Evolutionary conservation across 2,329 filamentous ascomycete genomes (phyloP).

Genomic region (Scytalidium lignicola): DNA sequence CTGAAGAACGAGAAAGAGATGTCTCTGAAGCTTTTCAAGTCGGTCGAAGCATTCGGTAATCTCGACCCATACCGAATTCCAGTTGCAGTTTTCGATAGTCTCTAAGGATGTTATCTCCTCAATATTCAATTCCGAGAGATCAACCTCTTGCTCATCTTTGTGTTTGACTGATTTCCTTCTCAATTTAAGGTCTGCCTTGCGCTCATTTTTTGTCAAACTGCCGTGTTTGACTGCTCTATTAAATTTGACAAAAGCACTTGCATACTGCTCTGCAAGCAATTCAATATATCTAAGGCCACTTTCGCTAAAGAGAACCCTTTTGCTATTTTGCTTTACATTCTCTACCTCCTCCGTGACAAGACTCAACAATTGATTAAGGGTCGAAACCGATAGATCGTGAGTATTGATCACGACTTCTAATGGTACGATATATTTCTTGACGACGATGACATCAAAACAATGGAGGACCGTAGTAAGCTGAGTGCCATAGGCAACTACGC

Average conservation of each 20-base stretch:
- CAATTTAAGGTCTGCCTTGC: conserved; percentile 9
- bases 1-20: conserved; percentile 19
- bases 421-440: background rate
- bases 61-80: conserved; percentile 1
- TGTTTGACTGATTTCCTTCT: conserved; percentile 5
- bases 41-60: conserved; percentile 7
- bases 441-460: conserved; percentile 9
- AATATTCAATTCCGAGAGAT: conserved; percentile 8
- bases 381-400: conserved; percentile 13
- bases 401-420: conserved; percentile 15
- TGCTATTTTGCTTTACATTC: too few relatives aligned
- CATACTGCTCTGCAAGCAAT: conserved; percentile 15
- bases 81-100: conserved; percentile 14
- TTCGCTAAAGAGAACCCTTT: conserved; percentile 14
- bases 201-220: conserved; percentile 9
- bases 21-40: conserved; percentile 17
- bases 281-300: conserved; percentile 17
- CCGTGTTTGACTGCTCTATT: conserved; percentile 7
- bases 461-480: conserved; percentile 15
- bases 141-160: background rate
- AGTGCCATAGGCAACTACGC: conserved; percentile 11
- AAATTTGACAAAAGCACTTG: conserved; percentile 12
- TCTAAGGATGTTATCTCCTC: conserved; percentile 14
- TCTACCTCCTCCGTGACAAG: conserved; percentile 10
- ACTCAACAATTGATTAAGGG: conserved; percentile 14